phyloP scores from a whole-genome alignment of 2,329 filamentous ascomycete species.

The Lachnellula cervina region DNA sequence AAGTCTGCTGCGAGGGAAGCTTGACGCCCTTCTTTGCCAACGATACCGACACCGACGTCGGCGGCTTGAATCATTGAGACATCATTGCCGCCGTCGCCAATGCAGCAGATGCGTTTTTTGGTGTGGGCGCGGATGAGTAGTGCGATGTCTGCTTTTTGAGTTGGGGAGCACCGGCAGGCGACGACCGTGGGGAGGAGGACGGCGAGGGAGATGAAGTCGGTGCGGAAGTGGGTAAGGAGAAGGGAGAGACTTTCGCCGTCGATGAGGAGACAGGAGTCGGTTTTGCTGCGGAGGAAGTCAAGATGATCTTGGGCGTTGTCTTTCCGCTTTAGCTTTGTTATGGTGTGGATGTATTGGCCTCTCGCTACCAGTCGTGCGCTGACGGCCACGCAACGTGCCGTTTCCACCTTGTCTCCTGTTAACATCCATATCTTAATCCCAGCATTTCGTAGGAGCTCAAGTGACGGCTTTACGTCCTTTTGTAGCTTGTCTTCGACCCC shows the following conservation, averaged over 20 bases:
- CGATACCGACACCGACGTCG: conserved; percentile 95
- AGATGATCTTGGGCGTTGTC: conserved; percentile 83
- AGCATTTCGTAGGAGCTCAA: conserved; percentile 92
- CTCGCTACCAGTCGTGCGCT: conserved; percentile 89
- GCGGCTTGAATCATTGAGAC: conserved; percentile 99
- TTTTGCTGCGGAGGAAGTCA: conserved; percentile 82
- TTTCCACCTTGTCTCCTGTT: conserved; percentile 97
- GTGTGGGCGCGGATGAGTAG: conserved; percentile 85
- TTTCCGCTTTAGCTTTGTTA: conserved; percentile 78
- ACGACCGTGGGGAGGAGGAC: conserved; percentile 88
- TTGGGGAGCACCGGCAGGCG: conserved; percentile 93
- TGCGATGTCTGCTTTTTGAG: conserved; percentile 93
- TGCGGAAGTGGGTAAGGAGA: conserved; percentile 75
- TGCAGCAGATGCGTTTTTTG: conserved; percentile 93
- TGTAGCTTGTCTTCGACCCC: conserved; percentile 97
- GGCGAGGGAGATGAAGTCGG: conserved; percentile 82
- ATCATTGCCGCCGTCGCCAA: conserved; percentile 96
- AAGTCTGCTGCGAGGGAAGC: conserved; percentile 95
- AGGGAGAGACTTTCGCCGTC: conserved; percentile 87
- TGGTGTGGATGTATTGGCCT: conserved; percentile 93
- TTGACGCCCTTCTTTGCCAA: conserved; percentile 94
- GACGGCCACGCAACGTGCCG: conserved; percentile 90
- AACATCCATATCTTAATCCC: conserved; percentile 99
- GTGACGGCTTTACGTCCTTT: conserved; percentile 87
- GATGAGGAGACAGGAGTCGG: conserved; percentile 82